phyloP scores from a whole-genome alignment of 2,329 filamentous ascomycete genomes.

The Ascomycota sp. region DNA sequence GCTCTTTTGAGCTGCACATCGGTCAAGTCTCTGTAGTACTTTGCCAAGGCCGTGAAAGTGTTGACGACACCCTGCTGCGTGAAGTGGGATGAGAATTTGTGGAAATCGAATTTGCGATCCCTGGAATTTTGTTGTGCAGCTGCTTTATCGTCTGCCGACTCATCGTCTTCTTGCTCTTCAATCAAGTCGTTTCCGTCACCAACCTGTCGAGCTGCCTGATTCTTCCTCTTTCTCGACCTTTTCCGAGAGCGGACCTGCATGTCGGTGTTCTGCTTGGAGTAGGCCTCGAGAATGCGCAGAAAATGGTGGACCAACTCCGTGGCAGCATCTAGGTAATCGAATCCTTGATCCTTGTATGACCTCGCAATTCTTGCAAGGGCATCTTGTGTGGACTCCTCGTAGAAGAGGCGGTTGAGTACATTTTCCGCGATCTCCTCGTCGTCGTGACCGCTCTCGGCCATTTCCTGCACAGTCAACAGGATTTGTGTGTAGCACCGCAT shows the following conservation, averaged over 20 bases:
- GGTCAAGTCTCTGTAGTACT: conserved; percentile 60
- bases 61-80: conserved; percentile 67
- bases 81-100: conserved; percentile 59
- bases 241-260: conserved; percentile 75
- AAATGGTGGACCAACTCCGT: conserved; percentile 87
- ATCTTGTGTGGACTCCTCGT: conserved; percentile 87
- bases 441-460: conserved; percentile 61
- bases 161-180: conserved; percentile 30
- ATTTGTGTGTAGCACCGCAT: conserved; percentile 95
- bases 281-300: conserved; percentile 71
- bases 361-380: conserved; percentile 57
- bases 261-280: conserved; percentile 84
- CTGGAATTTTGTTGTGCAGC: conserved; percentile 47
- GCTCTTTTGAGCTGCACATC: conserved; percentile 67
- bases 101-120: conserved; percentile 89
- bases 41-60: conserved; percentile 62
- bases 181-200: not conserved
- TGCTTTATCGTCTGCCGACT: conserved; percentile 47
- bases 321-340: conserved; percentile 76
- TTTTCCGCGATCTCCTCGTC: conserved; percentile 97
- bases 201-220: conserved; percentile 18
- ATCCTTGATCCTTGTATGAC: conserved; percentile 81
- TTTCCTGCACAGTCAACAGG: conserved; percentile 74
- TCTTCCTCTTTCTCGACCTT: conserved; percentile 40
- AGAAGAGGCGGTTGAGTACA: conserved; percentile 90